Evolutionary conservation across 768 basidiomycete genomes (phyloP), one percentile per base, ranked within the genome.

Genomic region (Agaricus blazei): DNA sequence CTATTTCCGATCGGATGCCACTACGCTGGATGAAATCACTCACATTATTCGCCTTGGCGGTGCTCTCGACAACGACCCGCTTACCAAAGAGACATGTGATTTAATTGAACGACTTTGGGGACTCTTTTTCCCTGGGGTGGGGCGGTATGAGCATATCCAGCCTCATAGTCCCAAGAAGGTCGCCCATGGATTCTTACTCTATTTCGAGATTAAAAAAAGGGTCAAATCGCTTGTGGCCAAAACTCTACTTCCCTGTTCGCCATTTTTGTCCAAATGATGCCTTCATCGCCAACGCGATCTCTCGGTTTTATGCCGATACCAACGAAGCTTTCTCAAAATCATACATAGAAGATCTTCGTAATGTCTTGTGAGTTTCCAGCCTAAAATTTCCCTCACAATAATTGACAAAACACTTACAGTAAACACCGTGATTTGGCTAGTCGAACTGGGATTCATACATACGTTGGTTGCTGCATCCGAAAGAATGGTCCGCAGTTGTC

Each of bases 381-480:
- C 8, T 19, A 29, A 8, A 1, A 9, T 37, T 15, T n/a, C 9
- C 5, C 7, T 27, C 29, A 34, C 34, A 11, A 34, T 5, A n/a
- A 49, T 26, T 51, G 23, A 37, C 41, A 23, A 11, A 36, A 14
- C n/a, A 38, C 46, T 36, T 11, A 3, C 15, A 62, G 60, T 28
- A 47, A 49, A 11, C 60, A 62, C 34, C 52, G 60, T 12, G 48
- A 62, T 27, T 41, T 62, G 3, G 50, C 52, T 23, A 54, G 51
- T 19, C 56, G 60, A 23, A 59, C 60, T n/a, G 60, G 60, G 12
- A 58, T 62, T n/a, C 60, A 62, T n/a, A 62, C 60, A 12, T 62
- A 62, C 11, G 56, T 62, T 28, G 60, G 58, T 11, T 62, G 60
- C 45, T 62, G 60, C 34, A 54, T 51, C 9, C 56, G 58, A 14